Evolutionary conservation across 768 basidiomycete species (phyloP).

Genomic region (Grammothele lineata): DNA sequence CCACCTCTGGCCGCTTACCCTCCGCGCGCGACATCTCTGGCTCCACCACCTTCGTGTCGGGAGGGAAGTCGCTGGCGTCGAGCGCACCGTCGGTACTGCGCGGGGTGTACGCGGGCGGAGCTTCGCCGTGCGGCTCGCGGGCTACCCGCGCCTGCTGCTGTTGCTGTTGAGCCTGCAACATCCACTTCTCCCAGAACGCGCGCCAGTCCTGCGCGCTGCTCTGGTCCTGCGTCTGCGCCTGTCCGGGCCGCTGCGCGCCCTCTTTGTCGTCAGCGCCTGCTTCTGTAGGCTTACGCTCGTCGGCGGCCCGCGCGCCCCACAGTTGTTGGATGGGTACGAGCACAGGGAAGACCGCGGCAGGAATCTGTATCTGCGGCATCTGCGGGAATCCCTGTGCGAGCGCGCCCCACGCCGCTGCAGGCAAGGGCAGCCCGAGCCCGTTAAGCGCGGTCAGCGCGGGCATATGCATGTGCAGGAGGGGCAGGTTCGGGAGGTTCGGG

Average conservation of each 20-base stretch:
- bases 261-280: slow-evolving; percentile 17
- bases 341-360: slow-evolving; percentile 66
- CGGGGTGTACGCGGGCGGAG: slow-evolving; percentile 74
- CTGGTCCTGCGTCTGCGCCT: slow-evolving; percentile 22
- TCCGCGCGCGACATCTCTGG: slow-evolving; percentile 1
- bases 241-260: slow-evolving; percentile 15
- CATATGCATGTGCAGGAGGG: slow-evolving; percentile 31
- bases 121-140: slow-evolving; percentile 43
- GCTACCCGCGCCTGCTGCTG: no score
- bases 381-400: slow-evolving; percentile 70
- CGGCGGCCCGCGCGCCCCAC: slow-evolving; percentile 39
- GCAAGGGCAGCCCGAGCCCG: neutral
- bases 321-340: slow-evolving; percentile 68
- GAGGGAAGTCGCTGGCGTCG: slow-evolving; percentile 14
- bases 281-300: slow-evolving; percentile 4
- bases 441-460: no score
- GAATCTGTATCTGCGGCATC: no score
- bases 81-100: slow-evolving; percentile 33
- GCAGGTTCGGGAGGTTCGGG: slow-evolving; percentile 39
- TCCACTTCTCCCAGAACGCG: slow-evolving; percentile 74
- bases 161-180: slow-evolving; percentile 47
- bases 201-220: slow-evolving; percentile 56
- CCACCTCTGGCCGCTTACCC: slow-evolving; percentile 20
- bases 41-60: slow-evolving; percentile 8
- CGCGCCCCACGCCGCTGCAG: slow-evolving; percentile 32